Conservation (phyloP, 2,329 filamentous ascomycete species). For the Cadophora luteo-olivacea region DNA sequence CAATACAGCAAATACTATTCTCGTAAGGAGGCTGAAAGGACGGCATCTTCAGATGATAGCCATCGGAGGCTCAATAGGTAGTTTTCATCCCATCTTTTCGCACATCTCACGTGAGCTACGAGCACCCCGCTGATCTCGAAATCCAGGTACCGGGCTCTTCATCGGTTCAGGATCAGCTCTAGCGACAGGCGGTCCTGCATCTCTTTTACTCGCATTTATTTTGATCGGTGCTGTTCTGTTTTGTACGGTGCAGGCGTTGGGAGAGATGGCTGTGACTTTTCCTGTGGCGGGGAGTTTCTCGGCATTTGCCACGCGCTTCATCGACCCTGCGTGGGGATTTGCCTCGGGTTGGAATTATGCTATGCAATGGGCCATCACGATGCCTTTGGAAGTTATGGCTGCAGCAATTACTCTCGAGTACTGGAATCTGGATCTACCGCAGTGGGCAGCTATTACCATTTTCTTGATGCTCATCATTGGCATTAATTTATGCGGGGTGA, state of each 20-base stretch:
- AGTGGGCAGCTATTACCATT: constrained; percentile 83
- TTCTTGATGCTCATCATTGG: constrained; percentile 77
- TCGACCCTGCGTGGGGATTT: constrained; percentile 96
- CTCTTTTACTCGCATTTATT: constrained; percentile 77
- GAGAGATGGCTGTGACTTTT: constrained; percentile 89
- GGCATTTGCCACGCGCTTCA: constrained; percentile 87
- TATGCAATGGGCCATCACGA: constrained; percentile 82
- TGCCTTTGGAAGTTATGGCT: constrained; percentile 87
- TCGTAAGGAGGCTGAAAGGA: constrained; percentile 79
- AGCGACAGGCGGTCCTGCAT: constrained; percentile 76
- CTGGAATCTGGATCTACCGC: constrained; percentile 77
- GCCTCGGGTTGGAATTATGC: constrained; percentile 97
- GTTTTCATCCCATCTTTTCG: constrained; percentile 4
- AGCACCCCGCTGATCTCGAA: constrained; percentile 41
- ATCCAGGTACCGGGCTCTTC: constrained; percentile 79
- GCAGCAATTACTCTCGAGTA: constrained; percentile 84
- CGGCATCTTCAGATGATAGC: constrained; percentile 97
- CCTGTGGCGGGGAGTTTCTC: constrained; percentile 97
- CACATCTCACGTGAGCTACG: constrained; percentile 23
- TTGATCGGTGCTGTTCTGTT: constrained; percentile 88
- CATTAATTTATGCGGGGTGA: constrained; percentile 89
- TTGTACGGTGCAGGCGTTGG: constrained; percentile 89
- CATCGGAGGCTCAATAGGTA: constrained; percentile 88
- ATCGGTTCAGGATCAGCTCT: constrained; percentile 81
- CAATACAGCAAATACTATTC: constrained; percentile 73